phyloP scores from a whole-genome alignment of 2,329 filamentous ascomycete species.

The Byssoonygena ceratinophila region DNA sequence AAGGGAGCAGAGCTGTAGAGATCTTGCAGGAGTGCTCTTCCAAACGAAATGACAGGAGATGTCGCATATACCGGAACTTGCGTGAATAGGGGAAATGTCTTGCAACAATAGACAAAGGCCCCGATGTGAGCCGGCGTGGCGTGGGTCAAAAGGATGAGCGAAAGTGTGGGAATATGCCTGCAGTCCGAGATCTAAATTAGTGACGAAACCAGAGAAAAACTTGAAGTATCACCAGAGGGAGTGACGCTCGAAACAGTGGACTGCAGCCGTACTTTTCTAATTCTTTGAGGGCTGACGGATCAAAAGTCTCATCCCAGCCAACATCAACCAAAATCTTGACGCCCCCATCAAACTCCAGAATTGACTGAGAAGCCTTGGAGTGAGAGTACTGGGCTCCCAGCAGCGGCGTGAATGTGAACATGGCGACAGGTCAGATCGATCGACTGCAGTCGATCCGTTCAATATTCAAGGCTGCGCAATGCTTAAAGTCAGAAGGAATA shows the following conservation, averaged over 20 bases:
- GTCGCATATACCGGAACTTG: constrained; percentile 93
- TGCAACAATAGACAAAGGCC: constrained; percentile 93
- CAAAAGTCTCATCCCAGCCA: constrained; percentile 90
- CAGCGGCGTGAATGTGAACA: constrained; percentile 94
- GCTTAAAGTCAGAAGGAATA: background rate
- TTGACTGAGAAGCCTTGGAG: constrained; percentile 81
- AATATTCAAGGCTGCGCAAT: background rate
- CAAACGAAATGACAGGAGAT: constrained; percentile 81
- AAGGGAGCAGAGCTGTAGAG: constrained; percentile 81
- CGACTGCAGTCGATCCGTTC: background rate
- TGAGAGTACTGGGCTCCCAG: constrained; percentile 75
- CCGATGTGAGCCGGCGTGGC: constrained; percentile 84
- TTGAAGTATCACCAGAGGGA: background rate
- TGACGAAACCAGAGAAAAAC: background rate
- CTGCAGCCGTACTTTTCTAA: constrained; percentile 63
- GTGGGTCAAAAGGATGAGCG: constrained; percentile 87
- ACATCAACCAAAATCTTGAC: constrained; percentile 92
- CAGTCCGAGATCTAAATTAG: background rate
- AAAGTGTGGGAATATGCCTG: constrained; percentile 83
- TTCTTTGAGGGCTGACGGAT: constrained; percentile 68
- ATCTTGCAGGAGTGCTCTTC: constrained; percentile 81
- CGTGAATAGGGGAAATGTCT: constrained; percentile 82
- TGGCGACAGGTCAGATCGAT: constrained; percentile 31
- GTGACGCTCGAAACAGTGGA: background rate
- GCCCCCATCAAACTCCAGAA: constrained; percentile 90